Evolutionary conservation across 257 asterid genomes (phyloP).

Genomic region (Penstemon barbatus): DNA sequence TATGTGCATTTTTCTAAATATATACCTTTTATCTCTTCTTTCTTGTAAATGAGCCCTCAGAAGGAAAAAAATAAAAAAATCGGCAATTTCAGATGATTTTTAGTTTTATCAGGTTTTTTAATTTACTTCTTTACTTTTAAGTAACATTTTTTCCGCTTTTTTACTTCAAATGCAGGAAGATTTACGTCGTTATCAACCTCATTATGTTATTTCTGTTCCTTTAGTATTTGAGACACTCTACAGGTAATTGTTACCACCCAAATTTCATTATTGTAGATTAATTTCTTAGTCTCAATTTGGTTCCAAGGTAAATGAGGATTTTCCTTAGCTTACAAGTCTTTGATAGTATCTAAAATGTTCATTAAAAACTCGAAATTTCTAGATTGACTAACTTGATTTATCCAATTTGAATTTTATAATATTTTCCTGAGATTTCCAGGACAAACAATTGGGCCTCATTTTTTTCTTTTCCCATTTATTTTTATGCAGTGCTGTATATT

Average conservation of each 20-base stretch:
- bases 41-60: not conserved
- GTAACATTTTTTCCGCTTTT: conserved; percentile 12
- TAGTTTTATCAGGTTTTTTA: conserved; percentile 4
- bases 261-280: not conserved
- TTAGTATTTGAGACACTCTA: conserved; percentile 86
- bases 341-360: too few species aligned
- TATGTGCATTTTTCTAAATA: conserved; percentile 25
- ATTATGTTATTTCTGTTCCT: conserved; percentile 82
- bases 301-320: not conserved
- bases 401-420: too few species aligned
- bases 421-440: too few species aligned
- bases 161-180: conserved; percentile 63
- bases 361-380: too few species aligned
- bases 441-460: too few species aligned
- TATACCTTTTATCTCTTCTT: conserved; percentile 5
- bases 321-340: too few species aligned
- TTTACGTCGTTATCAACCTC: conserved; percentile 77
- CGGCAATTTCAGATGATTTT: conserved; percentile 5
- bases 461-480: not conserved
- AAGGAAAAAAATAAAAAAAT: conserved; percentile 1
- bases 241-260: conserved; percentile 46
- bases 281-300: not conserved
- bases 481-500: not conserved
- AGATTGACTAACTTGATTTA: too few species aligned
- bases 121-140: not conserved